phyloP scores from a whole-genome alignment of 2,329 filamentous ascomycete genomes.

The Immersiporthe knoxdaviesiana region DNA sequence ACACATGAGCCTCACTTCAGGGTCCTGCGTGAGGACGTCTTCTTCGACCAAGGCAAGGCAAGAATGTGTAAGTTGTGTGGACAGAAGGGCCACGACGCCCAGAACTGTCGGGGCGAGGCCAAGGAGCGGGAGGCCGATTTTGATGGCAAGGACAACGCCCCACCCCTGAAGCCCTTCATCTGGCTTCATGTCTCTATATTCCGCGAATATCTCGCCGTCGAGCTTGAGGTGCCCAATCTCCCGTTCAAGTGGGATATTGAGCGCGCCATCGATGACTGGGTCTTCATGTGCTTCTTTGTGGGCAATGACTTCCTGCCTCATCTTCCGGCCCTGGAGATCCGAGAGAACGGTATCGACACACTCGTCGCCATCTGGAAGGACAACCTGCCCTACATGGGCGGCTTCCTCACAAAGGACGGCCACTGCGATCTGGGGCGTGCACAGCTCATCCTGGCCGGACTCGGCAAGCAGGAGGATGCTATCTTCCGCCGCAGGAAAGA shows the following conservation, averaged over 20 bases:
- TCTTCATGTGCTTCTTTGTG: conserved; percentile 99
- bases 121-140: conserved; percentile 80
- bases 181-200: conserved; percentile 95
- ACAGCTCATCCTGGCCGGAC: conserved; percentile 83
- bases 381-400: conserved; percentile 87
- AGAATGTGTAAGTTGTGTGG: conserved; percentile 87
- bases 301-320: conserved; percentile 98
- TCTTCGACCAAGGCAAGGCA: conserved; percentile 83
- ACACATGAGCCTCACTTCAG: conserved; percentile 98
- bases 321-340: conserved; percentile 94
- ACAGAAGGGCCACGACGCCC: conserved; percentile 87
- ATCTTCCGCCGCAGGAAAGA: conserved; percentile 91
- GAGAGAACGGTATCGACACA: conserved; percentile 95
- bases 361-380: conserved; percentile 97
- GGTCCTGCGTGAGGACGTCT: conserved; percentile 95
- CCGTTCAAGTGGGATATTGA: conserved; percentile 92
- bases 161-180: conserved; percentile 86
- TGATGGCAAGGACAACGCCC: conserved; percentile 76
- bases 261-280: conserved; percentile 94
- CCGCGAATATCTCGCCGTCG: conserved; percentile 88
- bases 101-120: conserved; percentile 77
- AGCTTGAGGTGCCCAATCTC: conserved; percentile 81
- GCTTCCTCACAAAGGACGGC: conserved; percentile 94
- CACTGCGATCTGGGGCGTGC: conserved; percentile 85
- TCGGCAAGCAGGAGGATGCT: conserved; percentile 89